Base-by-base conservation (phyloP, 257 asterid genomes). In the Nicotiana obtusifolia region DNA sequence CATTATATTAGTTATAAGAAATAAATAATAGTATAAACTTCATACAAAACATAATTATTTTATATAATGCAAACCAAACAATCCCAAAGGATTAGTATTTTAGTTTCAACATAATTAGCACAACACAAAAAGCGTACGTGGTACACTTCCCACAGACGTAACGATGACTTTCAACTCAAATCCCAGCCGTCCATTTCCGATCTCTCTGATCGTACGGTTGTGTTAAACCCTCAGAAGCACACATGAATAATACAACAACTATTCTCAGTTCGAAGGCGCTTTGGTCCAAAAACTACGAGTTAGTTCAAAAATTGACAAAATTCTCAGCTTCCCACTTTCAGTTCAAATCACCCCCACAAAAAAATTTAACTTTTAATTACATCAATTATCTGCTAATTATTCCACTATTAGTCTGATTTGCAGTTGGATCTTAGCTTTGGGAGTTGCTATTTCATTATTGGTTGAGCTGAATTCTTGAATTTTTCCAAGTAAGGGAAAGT, bases 231-330 rank as follows among this genome's bases (percentile, higher is more conserved):
- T 5, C 73, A 75, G 62, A 87, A 82, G 83, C 76, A 68, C 86
- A 82, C 69, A 30, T 84, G 78, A 69, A 49, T 84, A 41, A 77
- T 64, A 22, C 49, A 22, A 53, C 78, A 61, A 8, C 52, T 47
- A 73, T 68, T 86, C 87, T 26, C 78, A 56, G 68, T 54, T 82
- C 73, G 66, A 80, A 82, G 80, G 84, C 89, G 89, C 89, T 84
- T 54, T 84, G 81, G 84, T 81, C 81, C 87, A 65, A 49, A 77
- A 31, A 64, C 33, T 28, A 78, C 17, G 61, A 64, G 9, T 61
- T 78, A 37, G 79, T 59, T 75, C 79, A 24, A 75, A 54, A 78
- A 71, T 65, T 69, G 19, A 47, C 17, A 52, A 65, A 64, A 60
- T 13, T 37, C 66, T n/a, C 59, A 79, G 5, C n/a, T 26, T 16